phyloP scores from a whole-genome alignment of 2,329 filamentous ascomycete genomes.

The Colletotrichum euphorbiae region DNA sequence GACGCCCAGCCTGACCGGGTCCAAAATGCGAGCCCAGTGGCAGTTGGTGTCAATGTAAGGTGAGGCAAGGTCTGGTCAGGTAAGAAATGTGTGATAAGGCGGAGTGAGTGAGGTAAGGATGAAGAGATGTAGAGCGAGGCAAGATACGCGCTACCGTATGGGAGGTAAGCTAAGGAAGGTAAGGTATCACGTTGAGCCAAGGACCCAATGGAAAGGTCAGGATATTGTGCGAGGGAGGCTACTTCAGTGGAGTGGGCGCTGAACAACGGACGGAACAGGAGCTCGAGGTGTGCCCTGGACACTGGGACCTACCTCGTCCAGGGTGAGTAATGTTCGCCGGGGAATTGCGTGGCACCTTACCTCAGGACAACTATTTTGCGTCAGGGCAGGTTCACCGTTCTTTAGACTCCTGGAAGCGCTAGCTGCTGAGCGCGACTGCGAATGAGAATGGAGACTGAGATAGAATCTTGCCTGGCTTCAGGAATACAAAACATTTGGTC shows the following conservation, averaged over 20 bases:
- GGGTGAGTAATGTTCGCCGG: background rate
- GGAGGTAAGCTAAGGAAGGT: background rate
- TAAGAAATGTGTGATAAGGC: conserved; percentile 7
- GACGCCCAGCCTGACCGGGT: conserved; percentile 19
- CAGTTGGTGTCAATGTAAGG: background rate
- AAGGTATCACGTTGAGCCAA: conserved; percentile 12
- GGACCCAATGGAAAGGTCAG: conserved; percentile 1
- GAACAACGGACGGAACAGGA: background rate
- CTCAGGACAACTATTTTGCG: background rate
- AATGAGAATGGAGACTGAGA: background rate
- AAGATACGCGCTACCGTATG: conserved; percentile 5
- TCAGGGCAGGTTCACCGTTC: too few relatives aligned
- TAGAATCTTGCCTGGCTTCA: background rate
- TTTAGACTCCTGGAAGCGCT: background rate
- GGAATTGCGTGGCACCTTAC: conserved; percentile 6
- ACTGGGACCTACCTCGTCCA: background rate
- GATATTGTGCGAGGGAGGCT: conserved; percentile 25
- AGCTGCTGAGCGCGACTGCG: background rate
- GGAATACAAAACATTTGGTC: too few relatives aligned
- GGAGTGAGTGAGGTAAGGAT: conserved; percentile 8
- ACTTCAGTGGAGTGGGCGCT: background rate
- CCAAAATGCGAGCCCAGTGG: conserved; percentile 7
- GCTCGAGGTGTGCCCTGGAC: background rate
- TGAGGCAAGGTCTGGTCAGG: background rate
- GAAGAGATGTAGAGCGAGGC: conserved; percentile 16